Evolutionary conservation across 768 basidiomycete species (phyloP), one percentile per base, ranked within the genome.

Genomic region (Pulveroboletus sp.): DNA sequence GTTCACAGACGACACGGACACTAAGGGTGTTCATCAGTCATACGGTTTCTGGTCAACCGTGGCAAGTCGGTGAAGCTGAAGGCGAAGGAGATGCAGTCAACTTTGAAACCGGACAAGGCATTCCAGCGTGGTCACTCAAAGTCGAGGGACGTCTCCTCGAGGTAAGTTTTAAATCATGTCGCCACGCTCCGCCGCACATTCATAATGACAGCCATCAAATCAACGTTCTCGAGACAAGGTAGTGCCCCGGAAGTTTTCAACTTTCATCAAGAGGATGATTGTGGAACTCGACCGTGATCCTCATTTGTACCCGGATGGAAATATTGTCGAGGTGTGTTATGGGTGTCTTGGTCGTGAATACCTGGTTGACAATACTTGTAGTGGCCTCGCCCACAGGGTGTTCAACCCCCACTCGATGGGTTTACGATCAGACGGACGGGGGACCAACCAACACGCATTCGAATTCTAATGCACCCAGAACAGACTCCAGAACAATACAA

Each of bases 261-360:
- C 87, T 1, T 75, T 94, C 57, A 77, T 96, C 48, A 89, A 89
- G 63, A 76, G 82, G 27, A 82, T 94, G 78, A 73, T 91, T 6
- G 76, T 96, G 13, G 94, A 97, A 58, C 71, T 95, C 31, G 93
- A 95, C 58, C 80, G 90, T 15, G 92, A 95, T 65, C 79, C 89
- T 5, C 72, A 78, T 5, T 66, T 89, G 39, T 93, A 89, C 62
- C 79, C 88, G 1, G 91, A 95, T 43, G 81, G 84, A 18, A 95
- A 94, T 59, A 83, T 93, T 14, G 82, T 95, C 32, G 93, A 96
- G 81, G 94, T 93, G 54, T 43, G 59, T 18, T 39, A 5, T 28
- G 21, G 17, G 26, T 35, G 6, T 49, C 31, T 36, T 37, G 47
- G 27, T 7, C 28, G 6, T 36, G 26, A 11, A 3, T 44, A 33